These are phyloP conservation scores for Globisporangium ultimum DNA, from an alignment of 352 stramenopile species.

Conservation along the genomic window DNA sequence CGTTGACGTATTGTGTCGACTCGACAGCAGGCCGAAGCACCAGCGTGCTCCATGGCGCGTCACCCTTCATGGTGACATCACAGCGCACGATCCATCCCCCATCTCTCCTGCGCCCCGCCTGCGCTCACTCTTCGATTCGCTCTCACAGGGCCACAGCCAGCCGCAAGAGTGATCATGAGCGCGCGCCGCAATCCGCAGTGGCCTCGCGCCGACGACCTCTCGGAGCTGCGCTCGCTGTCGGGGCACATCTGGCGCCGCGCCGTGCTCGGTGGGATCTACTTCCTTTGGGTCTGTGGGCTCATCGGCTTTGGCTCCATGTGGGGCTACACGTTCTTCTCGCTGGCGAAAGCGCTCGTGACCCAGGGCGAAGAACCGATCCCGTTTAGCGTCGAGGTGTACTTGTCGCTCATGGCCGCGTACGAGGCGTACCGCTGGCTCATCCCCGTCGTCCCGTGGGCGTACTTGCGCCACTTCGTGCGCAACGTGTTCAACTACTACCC, in stretches of 20 bases:
- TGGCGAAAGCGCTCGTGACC: slow-evolving; percentile 14
- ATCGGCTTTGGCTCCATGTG: slow-evolving; percentile 17
- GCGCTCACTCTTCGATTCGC: not conserved
- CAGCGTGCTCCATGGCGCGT: not conserved
- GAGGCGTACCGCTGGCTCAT: slow-evolving; percentile 38
- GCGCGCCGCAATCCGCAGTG: slow-evolving; percentile 3
- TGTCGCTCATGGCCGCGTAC: slow-evolving; percentile 35
- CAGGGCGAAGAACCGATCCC: slow-evolving; percentile 13
- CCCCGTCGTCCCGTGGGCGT: slow-evolving; percentile 28
- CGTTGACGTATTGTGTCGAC: no score
- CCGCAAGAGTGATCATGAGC: not conserved
- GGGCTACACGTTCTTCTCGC: slow-evolving; percentile 21
- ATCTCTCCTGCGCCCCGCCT: not conserved
- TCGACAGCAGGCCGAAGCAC: not conserved
- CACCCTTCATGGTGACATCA: not conserved
- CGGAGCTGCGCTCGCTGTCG: slow-evolving; percentile 26
- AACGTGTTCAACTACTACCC: slow-evolving; percentile 24
- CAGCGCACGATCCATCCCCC: not conserved
- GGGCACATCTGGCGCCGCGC: slow-evolving; percentile 26
- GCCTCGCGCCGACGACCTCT: slow-evolving; percentile 14
- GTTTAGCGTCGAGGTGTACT: slow-evolving; percentile 20
- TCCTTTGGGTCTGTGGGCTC: slow-evolving; percentile 29
- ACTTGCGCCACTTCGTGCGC: slow-evolving; percentile 18
- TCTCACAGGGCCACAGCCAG: no score
- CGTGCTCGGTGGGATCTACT: slow-evolving; percentile 31